A percentile compares a stretch with the other conserved stretches of the same genome.
Conservation (phyloP, 2,329 filamentous ascomycete genomes). For the Penicillium sp. region DNA sequence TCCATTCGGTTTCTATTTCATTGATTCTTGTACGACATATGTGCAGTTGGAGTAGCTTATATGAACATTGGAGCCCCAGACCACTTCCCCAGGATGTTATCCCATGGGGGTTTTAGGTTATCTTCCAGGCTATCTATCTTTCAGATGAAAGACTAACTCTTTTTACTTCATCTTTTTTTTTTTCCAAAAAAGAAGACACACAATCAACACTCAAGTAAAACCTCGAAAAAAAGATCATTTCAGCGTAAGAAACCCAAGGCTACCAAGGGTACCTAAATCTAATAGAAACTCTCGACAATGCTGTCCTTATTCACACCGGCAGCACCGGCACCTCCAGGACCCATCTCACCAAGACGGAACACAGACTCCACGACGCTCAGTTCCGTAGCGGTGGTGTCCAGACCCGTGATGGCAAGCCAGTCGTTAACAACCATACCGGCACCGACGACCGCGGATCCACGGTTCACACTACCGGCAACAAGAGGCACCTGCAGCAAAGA, state of each 20-base stretch:
- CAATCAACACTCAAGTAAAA: neutral
- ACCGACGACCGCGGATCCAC: constrained; percentile 91
- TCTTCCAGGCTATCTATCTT: too few relatives aligned
- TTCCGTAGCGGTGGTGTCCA: constrained; percentile 97
- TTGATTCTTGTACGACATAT: neutral
- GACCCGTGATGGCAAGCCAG: constrained; percentile 91
- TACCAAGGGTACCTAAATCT: constrained; percentile 33
- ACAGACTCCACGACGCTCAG: constrained; percentile 95
- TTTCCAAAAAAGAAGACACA: neutral
- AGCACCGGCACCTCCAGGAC: constrained; percentile 61
- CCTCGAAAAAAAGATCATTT: constrained; percentile 8
- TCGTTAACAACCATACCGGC: constrained; percentile 97
- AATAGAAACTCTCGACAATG: constrained; percentile 99
- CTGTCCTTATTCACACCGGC: constrained; percentile 77
- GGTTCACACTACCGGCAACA: constrained; percentile 90
- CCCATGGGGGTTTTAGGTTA: too few relatives aligned
- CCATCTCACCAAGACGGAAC: constrained; percentile 88
- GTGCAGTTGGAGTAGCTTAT: neutral
- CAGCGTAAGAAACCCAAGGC: constrained; percentile 7
- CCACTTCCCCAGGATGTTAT: neutral
- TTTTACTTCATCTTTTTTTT: too few relatives aligned
- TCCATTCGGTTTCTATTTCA: constrained; percentile 1
- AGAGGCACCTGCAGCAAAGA: constrained; percentile 92
- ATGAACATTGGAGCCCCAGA: neutral
- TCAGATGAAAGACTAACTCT: neutral